A percentile compares a stretch with the other conserved stretches of the same genome.
These are phyloP conservation scores for Blastocystis sp. DNA, from an alignment of 352 stramenopile species.

Conservation along the genomic window DNA sequence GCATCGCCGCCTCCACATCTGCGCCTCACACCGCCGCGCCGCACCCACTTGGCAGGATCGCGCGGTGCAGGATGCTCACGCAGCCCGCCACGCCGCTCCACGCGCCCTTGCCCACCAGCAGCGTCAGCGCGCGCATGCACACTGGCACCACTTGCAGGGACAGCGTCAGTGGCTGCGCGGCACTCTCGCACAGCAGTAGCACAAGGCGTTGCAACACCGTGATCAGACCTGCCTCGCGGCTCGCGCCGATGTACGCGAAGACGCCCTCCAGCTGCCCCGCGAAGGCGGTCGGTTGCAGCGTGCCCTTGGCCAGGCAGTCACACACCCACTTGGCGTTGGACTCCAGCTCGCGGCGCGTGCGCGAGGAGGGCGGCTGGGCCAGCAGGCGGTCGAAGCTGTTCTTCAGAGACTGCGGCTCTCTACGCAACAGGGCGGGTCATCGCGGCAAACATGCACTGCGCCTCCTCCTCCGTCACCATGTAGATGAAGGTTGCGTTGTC, in stretches of 20 bases:
- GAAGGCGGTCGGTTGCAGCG: neutral
- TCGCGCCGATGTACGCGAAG: neutral
- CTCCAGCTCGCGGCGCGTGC: neutral
- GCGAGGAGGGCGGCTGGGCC: neutral
- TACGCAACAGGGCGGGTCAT: neutral
- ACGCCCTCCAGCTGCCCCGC: neutral
- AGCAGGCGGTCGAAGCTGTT: neutral
- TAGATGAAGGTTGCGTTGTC: slow-evolving; percentile 39
- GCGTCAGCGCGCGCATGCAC: neutral
- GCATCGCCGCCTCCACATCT: slow-evolving; percentile 5
- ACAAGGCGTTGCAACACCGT: neutral
- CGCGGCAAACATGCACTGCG: neutral
- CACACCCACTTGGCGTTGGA: slow-evolving; percentile 23
- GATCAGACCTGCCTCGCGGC: slow-evolving; percentile 29
- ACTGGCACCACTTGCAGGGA: neutral
- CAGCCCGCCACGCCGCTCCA: neutral
- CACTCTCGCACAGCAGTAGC: slow-evolving; percentile 1
- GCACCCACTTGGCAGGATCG: neutral
- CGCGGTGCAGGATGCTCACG: neutral
- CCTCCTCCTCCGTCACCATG: slow-evolving; percentile 61
- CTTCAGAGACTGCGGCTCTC: neutral
- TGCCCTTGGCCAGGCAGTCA: neutral
- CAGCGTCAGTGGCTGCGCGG: neutral
- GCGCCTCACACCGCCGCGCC: neutral
- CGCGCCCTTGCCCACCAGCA: neutral